Base-by-base conservation (phyloP, 2,329 filamentous ascomycete species). In the Cercospora brassicicola region DNA sequence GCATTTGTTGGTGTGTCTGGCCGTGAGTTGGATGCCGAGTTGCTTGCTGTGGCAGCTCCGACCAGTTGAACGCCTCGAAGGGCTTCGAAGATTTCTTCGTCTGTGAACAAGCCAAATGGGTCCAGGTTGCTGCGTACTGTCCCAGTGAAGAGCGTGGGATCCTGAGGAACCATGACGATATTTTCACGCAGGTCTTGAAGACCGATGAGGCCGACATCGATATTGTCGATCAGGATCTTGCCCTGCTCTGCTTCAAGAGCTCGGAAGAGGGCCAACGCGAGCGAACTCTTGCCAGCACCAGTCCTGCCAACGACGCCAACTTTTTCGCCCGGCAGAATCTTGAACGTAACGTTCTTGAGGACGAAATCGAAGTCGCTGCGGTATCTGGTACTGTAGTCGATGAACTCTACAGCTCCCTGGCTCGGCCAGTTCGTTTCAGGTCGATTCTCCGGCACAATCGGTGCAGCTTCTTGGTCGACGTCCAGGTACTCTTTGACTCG, bases 121-220 rank as follows among this genome's bases (percentile, higher is more conserved):
- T 99, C 95, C 23, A 99, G 86, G 77, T 99, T 99, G 78, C 85
- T 93, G 70, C 94, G 88, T 70, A 98, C 91, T 0, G 94, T 97
- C 72, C 94, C 94, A 13, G 90, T 94, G 81, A 98, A 98, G 0
- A 98, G 85, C 0, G 94, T 98, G 64, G 92, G 95, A 77, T 99
- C 95, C 82, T 99, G 95, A 30, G 95, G 95, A 66, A 99, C 95
- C 80, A 99, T 98, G 0, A 96, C 97, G 75, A 99, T 96, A 57
- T 92, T 90, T 81, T 96, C 91, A 65, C 95, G 91, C 74, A 99
- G 84, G 80, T 98, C 94, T 71, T 92, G 91, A n/a, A 99, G 86
- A 6, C 95, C 95, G 71, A 99, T 97, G 70, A 86, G 83, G 61
- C 92, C 90, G 76, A 98, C 93, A 75, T 98, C 92, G n/a, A 99